phyloP scores from a whole-genome alignment of 2,329 filamentous ascomycete genomes.

The Ascochyta koolunga region DNA sequence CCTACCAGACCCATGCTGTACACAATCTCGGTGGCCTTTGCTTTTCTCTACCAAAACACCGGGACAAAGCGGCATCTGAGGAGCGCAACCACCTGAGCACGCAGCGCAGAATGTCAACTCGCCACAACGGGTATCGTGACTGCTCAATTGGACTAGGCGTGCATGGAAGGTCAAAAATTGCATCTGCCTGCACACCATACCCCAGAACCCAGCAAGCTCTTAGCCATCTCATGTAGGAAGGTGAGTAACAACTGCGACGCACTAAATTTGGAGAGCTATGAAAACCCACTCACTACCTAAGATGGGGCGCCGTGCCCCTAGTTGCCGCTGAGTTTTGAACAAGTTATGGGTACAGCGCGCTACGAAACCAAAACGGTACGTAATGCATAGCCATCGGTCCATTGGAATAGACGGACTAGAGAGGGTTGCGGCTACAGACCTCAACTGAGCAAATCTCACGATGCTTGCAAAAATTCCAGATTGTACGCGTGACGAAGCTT shows the following conservation, averaged over 20 bases:
- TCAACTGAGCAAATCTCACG: constrained; percentile 24
- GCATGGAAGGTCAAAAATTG: background rate
- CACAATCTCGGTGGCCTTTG: constrained; percentile 11
- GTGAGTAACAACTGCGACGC: constrained; percentile 15
- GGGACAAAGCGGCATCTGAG: constrained; percentile 22
- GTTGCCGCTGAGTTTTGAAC: constrained; percentile 22
- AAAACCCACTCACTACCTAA: constrained; percentile 2
- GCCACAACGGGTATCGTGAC: constrained; percentile 10
- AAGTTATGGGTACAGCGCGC: constrained; percentile 22
- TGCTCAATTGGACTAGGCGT: background rate
- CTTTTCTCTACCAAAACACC: constrained; percentile 8
- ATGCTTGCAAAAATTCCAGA: constrained; percentile 20
- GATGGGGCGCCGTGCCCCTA: constrained; percentile 11
- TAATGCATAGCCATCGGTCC: constrained; percentile 25
- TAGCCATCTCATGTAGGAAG: constrained; percentile 18
- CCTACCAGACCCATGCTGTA: background rate
- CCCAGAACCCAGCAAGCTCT: constrained; percentile 21
- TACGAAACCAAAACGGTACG: constrained; percentile 25
- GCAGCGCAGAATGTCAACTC: background rate
- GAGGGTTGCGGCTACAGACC: constrained; percentile 10
- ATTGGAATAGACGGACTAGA: constrained; percentile 24
- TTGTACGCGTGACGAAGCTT: constrained; percentile 10
- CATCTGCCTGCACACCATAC: constrained; percentile 1
- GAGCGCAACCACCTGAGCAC: background rate
- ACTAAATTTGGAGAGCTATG: background rate